A percentile compares a stretch with the other conserved stretches of the same genome.
Evolutionary conservation across 2,329 filamentous ascomycete species (phyloP).

Genomic region (Neofusicoccum umdonicola): DNA sequence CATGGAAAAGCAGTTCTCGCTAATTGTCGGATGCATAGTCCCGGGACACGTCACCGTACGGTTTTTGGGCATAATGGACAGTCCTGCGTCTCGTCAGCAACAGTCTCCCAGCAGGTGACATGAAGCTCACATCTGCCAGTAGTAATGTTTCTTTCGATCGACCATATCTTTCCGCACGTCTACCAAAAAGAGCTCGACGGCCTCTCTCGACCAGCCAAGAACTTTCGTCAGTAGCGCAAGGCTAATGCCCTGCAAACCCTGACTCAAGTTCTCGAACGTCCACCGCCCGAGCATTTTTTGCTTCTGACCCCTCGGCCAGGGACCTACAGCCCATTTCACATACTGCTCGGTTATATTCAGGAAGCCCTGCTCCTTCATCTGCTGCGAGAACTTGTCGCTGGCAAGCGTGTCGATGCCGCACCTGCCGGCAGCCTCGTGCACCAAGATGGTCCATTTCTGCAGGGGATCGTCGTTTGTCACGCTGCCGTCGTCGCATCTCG

Average conservation of each 20-base stretch:
- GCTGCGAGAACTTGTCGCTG: slow-evolving; percentile 35
- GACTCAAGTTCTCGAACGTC: slow-evolving; percentile 11
- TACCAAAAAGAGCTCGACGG: slow-evolving; percentile 9
- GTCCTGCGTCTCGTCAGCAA: neutral
- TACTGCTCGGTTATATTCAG: slow-evolving; percentile 27
- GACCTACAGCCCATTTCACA: slow-evolving; percentile 30
- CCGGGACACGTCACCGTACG: neutral
- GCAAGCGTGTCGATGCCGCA: slow-evolving; percentile 22
- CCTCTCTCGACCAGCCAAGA: slow-evolving; percentile 14
- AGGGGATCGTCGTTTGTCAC: slow-evolving; percentile 12
- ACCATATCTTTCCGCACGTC: slow-evolving; percentile 17
- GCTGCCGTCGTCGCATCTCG: slow-evolving; percentile 18
- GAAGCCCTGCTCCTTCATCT: slow-evolving; percentile 32
- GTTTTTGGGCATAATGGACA: neutral
- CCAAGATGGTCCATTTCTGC: neutral
- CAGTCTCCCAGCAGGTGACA: neutral
- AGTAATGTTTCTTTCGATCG: slow-evolving; percentile 10
- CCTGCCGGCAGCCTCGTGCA: slow-evolving; percentile 5
- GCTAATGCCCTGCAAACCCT: slow-evolving; percentile 17
- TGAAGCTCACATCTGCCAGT: slow-evolving; percentile 5
- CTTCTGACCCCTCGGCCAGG: slow-evolving; percentile 23
- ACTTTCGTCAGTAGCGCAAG: slow-evolving; percentile 13
- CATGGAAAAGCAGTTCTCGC: neutral
- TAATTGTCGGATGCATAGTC: neutral
- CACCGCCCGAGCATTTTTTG: slow-evolving; percentile 18